Percentiles rank a stretch among this genome's conserved stretches.
Conservation (phyloP, 2,329 filamentous ascomycete genomes). For the Rutstroemia sp. region DNA sequence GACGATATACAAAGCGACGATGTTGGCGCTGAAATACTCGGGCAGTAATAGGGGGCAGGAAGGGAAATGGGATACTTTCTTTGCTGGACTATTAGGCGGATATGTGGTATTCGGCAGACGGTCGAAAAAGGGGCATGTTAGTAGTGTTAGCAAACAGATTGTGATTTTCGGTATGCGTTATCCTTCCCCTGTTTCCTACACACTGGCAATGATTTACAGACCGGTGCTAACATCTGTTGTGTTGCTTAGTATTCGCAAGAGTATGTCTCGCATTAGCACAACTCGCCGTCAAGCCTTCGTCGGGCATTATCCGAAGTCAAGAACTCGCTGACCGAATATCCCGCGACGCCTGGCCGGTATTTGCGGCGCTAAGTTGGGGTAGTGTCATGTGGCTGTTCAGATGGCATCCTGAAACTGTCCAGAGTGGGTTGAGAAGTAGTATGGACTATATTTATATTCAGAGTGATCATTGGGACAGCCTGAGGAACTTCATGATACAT, state of each 20-base stretch:
- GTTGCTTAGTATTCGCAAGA: conserved; percentile 66
- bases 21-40: conserved; percentile 64
- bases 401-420: conserved; percentile 84
- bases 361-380: conserved; percentile 87
- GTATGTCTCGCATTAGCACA: conserved; percentile 80
- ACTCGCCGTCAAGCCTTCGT: conserved; percentile 63
- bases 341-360: conserved; percentile 81
- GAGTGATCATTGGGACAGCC: conserved; percentile 80
- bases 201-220: neutral
- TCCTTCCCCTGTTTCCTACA: neutral
- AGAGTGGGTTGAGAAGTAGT: conserved; percentile 83
- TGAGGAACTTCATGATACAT: conserved; percentile 79
- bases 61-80: conserved; percentile 73
- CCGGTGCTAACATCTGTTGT: neutral
- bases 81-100: conserved; percentile 81
- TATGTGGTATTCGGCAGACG: conserved; percentile 82
- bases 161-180: conserved; percentile 62
- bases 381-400: conserved; percentile 93
- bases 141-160: conserved; percentile 89
- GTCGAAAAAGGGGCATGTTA: conserved; percentile 59
- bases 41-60: conserved; percentile 53
- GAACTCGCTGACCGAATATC: conserved; percentile 42
- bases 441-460: conserved; percentile 97
- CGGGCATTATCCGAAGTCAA: conserved; percentile 42
- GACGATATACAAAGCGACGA: conserved; percentile 77